Evolutionary conservation across 768 basidiomycete species (phyloP).

Genomic region (Lentinula sp.): DNA sequence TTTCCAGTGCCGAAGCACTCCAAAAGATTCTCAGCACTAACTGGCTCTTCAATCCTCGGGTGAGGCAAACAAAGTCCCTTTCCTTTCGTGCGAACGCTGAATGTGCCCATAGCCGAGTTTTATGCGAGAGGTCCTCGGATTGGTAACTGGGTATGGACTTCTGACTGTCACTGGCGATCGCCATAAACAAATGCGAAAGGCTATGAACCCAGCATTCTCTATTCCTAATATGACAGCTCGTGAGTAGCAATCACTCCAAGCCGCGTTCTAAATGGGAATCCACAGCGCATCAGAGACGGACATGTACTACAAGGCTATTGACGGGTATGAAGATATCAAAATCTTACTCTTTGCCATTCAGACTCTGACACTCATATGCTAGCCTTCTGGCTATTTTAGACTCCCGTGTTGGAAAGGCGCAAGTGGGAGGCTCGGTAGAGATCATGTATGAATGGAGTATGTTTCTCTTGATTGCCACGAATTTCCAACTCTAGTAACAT

Average conservation of each 20-base stretch:
- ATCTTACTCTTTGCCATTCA: neutral
- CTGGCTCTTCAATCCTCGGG: conserved; percentile 41
- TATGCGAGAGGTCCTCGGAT: conserved; percentile 33
- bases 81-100: neutral
- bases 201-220: conserved; percentile 49
- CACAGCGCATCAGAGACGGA: conserved; percentile 24
- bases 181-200: conserved; percentile 43
- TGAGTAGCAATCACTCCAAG: conserved; percentile 6
- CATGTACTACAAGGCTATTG: conserved; percentile 42
- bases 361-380: neutral
- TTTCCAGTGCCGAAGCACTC: conserved; percentile 37
- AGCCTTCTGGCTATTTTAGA: neutral
- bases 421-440: conserved; percentile 17
- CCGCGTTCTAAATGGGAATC: neutral
- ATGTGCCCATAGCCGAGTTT: conserved; percentile 29
- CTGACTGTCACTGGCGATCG: conserved; percentile 43
- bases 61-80: conserved; percentile 10
- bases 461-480: conserved; percentile 11
- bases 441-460: conserved; percentile 40
- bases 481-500: neutral
- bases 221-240: conserved; percentile 33
- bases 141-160: conserved; percentile 38
- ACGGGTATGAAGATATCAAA: conserved; percentile 23
- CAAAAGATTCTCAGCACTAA: conserved; percentile 36
- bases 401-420: neutral